A percentile compares a stretch with the other conserved stretches of the same genome.
phyloP scores from a whole-genome alignment of 2,329 filamentous ascomycete species.

The Didymella exigua region DNA sequence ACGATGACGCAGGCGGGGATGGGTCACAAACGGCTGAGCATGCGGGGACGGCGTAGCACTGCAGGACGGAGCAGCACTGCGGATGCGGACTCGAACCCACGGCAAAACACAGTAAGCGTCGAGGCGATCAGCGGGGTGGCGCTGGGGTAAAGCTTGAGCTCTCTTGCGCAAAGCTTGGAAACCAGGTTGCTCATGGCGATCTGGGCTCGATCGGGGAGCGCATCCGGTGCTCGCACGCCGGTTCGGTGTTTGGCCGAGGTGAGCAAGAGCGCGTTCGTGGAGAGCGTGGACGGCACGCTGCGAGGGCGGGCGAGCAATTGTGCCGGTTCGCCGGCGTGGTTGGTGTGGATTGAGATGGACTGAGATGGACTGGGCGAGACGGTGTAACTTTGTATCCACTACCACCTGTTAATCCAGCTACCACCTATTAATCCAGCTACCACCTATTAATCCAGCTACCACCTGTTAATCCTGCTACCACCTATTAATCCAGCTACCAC shows the following conservation, averaged over 20 bases:
- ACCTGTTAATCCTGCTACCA: no score
- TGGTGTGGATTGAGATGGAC: background rate
- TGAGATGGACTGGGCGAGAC: no score
- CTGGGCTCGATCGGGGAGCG: slow-evolving; percentile 21
- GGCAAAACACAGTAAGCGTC: slow-evolving; percentile 9
- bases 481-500: no score
- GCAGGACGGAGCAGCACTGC: no score
- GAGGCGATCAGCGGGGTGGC: slow-evolving; percentile 26
- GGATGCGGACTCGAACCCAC: no score
- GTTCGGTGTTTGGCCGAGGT: slow-evolving; percentile 15
- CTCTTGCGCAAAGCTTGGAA: slow-evolving; percentile 26
- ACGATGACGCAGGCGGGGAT: slow-evolving; percentile 17
- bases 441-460: no score
- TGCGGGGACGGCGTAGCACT: no score
- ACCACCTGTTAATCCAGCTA: no score
- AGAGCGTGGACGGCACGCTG: background rate
- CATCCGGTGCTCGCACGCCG: slow-evolving; percentile 12
- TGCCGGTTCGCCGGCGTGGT: background rate
- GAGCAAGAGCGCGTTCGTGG: background rate
- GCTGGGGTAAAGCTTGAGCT: slow-evolving; percentile 20
- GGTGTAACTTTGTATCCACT: no score
- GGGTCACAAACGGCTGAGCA: slow-evolving; percentile 17
- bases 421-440: no score
- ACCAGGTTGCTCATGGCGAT: background rate
- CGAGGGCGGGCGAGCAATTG: background rate